Evolutionary conservation across 345 rosid species (phyloP), one percentile per base, ranked within the genome.

Genomic region (Zanthoxylum bungeanum): DNA sequence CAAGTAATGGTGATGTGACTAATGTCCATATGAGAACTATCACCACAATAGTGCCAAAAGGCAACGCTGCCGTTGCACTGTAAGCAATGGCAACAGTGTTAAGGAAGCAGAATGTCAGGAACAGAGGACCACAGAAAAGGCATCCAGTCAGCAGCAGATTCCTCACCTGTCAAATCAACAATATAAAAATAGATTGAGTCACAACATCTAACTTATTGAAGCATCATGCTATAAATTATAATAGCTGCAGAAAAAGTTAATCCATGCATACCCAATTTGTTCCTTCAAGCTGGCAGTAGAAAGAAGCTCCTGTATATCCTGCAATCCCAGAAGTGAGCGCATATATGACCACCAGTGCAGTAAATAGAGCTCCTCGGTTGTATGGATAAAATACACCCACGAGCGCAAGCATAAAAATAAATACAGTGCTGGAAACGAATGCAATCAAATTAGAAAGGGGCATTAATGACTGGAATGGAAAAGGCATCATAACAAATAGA

Each of bases 361-460:
- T 85, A 42, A 85, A 81, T 11, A 85, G 75, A 60, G 89, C 82
- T 62, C 87, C 83, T 2, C 84, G 80, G 61, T 85, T 85, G 55
- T 85, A 85, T 21, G 87, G 89, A 76, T 83, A 83, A 69, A 85
- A 85, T n/a, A 85, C 85, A 52, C 87, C 87, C 70, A 83, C 84
- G 27, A 85, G 64, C 4, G 89, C 82, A 37, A 83, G 87, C 58
- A 81, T 24, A 51, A 83, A 85, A 57, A 83, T 85, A 70, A 81
- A 79, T 46, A 77, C 28, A 2, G 82, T 62, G 12, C 84, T 85
- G 82, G 30, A 69, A 53, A 61, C 36, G 46, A 21, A 30, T 52
- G 7, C 22, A 7, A 72, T 40, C 10, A 40, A 39, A 50, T 63
- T 60, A 27, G 25, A 49, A 49, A 49, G 9, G 9, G 59, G 5